These are phyloP conservation scores for Lachancea fermentati DNA, from an alignment of 805 yeast species.

Conservation along the genomic window DNA sequence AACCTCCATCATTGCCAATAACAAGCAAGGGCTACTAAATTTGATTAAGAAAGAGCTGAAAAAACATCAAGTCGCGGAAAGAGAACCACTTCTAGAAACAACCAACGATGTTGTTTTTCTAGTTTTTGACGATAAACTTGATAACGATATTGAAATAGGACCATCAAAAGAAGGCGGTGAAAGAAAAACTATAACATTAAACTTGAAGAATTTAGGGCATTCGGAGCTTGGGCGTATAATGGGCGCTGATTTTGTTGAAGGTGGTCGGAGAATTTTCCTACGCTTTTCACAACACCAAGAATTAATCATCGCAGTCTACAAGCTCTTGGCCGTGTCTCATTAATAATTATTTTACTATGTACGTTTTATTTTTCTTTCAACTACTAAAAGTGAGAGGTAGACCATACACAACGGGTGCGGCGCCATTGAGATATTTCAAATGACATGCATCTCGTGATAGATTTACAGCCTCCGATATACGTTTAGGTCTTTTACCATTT, in stretches of 20 bases:
- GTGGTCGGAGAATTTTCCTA: slow-evolving; percentile 10
- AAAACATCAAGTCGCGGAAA: not conserved
- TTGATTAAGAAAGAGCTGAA: slow-evolving; percentile 1
- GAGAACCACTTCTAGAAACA: too few species aligned
- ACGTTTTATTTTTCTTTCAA: slow-evolving; percentile 21
- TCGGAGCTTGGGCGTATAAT: slow-evolving; percentile 1
- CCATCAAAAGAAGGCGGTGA: not conserved
- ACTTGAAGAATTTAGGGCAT: slow-evolving; percentile 5
- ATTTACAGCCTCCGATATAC: slow-evolving; percentile 52
- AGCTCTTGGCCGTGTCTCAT: slow-evolving; percentile 9
- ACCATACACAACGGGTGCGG: slow-evolving; percentile 90
- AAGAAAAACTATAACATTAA: slow-evolving; percentile 5
- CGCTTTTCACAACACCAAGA: slow-evolving; percentile 8
- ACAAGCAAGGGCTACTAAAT: not conserved
- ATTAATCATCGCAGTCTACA: slow-evolving; percentile 11
- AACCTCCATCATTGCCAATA: not conserved
- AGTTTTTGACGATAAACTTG: too few species aligned
- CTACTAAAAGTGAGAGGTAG: slow-evolving; percentile 46
- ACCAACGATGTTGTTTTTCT: too few species aligned
- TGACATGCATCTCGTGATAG: slow-evolving; percentile 63
- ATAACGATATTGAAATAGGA: slow-evolving; percentile 9
- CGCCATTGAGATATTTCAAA: slow-evolving; percentile 74
- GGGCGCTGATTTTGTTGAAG: slow-evolving; percentile 4
- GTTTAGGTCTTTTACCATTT: slow-evolving; percentile 10
- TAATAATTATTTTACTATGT: not conserved